A percentile compares a stretch with the other conserved stretches of the same genome.
phyloP scores from a whole-genome alignment of 805 yeast genomes.

The Cyberlindnera maritima region DNA sequence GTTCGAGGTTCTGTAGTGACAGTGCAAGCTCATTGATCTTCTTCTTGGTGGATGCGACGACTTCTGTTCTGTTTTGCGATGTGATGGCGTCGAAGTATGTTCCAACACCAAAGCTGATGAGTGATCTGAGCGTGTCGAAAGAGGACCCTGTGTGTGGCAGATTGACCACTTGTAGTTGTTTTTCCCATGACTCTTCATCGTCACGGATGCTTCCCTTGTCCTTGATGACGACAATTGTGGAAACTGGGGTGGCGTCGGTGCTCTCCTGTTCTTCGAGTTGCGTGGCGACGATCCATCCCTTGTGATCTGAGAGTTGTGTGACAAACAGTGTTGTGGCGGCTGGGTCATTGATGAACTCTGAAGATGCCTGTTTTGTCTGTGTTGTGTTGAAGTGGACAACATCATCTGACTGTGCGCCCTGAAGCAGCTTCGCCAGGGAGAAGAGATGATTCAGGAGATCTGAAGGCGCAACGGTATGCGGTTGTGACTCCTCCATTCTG shows the following conservation, averaged over 20 bases:
- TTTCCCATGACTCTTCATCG: slow-evolving; percentile 23
- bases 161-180: slow-evolving; percentile 35
- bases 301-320: slow-evolving; percentile 11
- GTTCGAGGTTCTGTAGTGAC: too few relatives aligned
- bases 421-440: slow-evolving; percentile 28
- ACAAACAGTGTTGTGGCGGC: slow-evolving; percentile 28
- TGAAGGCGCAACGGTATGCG: slow-evolving; percentile 6
- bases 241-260: slow-evolving; percentile 7
- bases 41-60: slow-evolving; percentile 49
- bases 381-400: slow-evolving; percentile 26
- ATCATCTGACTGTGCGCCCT: slow-evolving; percentile 28
- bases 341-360: slow-evolving; percentile 22
- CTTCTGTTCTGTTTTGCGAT: slow-evolving; percentile 28
- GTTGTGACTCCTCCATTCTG: slow-evolving; percentile 7
- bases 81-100: slow-evolving; percentile 63
- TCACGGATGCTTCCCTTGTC: slow-evolving; percentile 33
- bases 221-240: slow-evolving; percentile 42
- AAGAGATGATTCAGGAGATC: slow-evolving; percentile 28
- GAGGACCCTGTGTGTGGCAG: slow-evolving; percentile 31
- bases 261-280: slow-evolving; percentile 12
- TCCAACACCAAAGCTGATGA: slow-evolving; percentile 61
- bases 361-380: slow-evolving; percentile 12
- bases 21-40: slow-evolving; percentile 66
- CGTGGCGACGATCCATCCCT: slow-evolving; percentile 16
- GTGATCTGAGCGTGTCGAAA: slow-evolving; percentile 53